Evolutionary conservation across 208 protist species (phyloP).

Genomic region (Leishmania martiniquensis): DNA sequence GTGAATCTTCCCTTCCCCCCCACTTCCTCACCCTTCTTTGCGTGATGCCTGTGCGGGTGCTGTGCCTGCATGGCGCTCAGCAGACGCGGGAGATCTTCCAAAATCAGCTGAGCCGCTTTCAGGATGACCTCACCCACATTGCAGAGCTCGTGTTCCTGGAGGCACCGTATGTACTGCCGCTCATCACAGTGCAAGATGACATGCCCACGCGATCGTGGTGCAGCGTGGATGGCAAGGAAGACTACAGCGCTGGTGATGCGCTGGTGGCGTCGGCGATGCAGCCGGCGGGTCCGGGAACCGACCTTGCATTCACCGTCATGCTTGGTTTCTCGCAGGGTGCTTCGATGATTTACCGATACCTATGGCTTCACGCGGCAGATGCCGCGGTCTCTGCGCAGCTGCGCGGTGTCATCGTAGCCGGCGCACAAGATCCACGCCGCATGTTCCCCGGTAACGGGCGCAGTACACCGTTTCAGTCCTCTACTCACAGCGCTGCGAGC

Average conservation of each 20-base stretch:
- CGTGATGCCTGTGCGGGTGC: conserved; percentile 42
- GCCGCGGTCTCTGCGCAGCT: conserved; percentile 17
- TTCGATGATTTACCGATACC: conserved; percentile 65
- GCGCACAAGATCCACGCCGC: conserved; percentile 60
- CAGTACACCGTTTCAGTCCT: conserved; percentile 1
- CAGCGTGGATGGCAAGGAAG: conserved; percentile 12
- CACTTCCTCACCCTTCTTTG: neutral
- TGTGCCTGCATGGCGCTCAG: conserved; percentile 82
- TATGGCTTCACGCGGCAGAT: conserved; percentile 43
- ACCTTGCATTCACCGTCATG: conserved; percentile 41
- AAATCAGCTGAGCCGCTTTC: conserved; percentile 73
- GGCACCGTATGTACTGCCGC: conserved; percentile 57
- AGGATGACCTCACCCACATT: conserved; percentile 34
- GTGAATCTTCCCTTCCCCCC: neutral
- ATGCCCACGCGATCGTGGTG: conserved; percentile 71
- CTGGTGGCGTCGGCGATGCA: conserved; percentile 44
- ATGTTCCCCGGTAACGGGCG: conserved; percentile 23
- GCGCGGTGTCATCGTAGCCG: conserved; percentile 63
- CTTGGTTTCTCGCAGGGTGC: conserved; percentile 89
- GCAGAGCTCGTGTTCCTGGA: conserved; percentile 69
- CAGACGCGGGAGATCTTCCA: conserved; percentile 88
- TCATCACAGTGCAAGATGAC: conserved; percentile 44
- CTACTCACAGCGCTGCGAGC: neutral
- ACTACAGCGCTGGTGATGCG: conserved; percentile 59
- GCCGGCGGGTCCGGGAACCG: conserved; percentile 34